Conservation (phyloP, 352 stramenopile species). For the Globisporangium polare region DNA sequence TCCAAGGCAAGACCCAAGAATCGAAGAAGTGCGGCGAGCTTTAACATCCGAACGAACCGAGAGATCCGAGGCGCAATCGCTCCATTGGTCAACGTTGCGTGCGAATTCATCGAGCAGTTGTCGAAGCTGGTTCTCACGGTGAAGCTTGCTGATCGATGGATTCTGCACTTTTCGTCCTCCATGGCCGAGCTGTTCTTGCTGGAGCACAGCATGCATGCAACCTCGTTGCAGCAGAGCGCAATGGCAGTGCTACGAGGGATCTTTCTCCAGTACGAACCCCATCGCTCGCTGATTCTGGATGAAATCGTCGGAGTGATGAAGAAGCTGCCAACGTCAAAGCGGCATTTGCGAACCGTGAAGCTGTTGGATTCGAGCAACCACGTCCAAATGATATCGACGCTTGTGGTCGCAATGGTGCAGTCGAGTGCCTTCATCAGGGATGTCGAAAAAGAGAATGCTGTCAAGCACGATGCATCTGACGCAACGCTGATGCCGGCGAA, state of each 20-base stretch:
- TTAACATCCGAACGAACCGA: slow-evolving; percentile 53
- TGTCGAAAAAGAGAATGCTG: slow-evolving; percentile 9
- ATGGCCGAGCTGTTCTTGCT: slow-evolving; percentile 72
- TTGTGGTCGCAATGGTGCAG: slow-evolving; percentile 66
- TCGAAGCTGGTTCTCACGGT: slow-evolving; percentile 50
- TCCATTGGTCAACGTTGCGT: slow-evolving; percentile 54
- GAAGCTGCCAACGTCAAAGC: slow-evolving; percentile 72
- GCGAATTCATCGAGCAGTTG: slow-evolving; percentile 73
- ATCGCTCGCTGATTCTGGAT: slow-evolving; percentile 58
- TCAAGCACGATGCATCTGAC: slow-evolving; percentile 3
- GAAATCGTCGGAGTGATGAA: slow-evolving; percentile 74
- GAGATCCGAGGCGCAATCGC: slow-evolving; percentile 46
- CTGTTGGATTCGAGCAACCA: slow-evolving; percentile 38
- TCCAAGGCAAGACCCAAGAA: not conserved
- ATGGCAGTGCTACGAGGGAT: slow-evolving; percentile 56
- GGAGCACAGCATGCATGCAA: slow-evolving; percentile 56
- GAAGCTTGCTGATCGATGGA: slow-evolving; percentile 76
- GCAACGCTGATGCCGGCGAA: slow-evolving; percentile 20
- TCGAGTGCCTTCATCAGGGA: slow-evolving; percentile 26
- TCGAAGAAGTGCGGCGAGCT: slow-evolving; percentile 17
- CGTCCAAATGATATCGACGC: slow-evolving; percentile 68
- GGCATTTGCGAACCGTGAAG: slow-evolving; percentile 66
- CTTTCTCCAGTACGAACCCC: slow-evolving; percentile 58
- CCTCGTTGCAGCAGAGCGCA: slow-evolving; percentile 58
- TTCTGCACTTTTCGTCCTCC: slow-evolving; percentile 62